Evolutionary conservation across 2,329 filamentous ascomycete species (phyloP).

Genomic region (Rutstroemia sp.): DNA sequence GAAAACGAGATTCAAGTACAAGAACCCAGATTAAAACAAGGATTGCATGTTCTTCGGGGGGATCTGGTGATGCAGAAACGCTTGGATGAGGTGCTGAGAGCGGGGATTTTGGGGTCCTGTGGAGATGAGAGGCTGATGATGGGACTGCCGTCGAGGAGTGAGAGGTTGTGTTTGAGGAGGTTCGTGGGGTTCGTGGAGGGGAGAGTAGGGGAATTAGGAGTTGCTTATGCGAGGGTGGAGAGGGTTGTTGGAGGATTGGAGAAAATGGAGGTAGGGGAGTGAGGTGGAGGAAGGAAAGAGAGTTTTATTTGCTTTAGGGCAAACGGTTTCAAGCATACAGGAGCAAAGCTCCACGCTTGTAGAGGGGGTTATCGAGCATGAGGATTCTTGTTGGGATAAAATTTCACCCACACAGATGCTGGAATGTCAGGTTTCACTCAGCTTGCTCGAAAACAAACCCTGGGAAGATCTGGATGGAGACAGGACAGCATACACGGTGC

Average conservation of each 20-base stretch:
- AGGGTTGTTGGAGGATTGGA: constrained; percentile 1
- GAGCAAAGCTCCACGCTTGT: too few relatives aligned
- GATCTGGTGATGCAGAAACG: constrained; percentile 6
- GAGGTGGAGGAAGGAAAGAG: neutral
- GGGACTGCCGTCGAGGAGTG: constrained; percentile 3
- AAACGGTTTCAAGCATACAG: neutral
- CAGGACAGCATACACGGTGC: too few relatives aligned
- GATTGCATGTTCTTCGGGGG: neutral
- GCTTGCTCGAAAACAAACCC: too few relatives aligned
- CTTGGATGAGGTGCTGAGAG: constrained; percentile 4
- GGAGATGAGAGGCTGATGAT: constrained; percentile 7
- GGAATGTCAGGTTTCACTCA: too few relatives aligned
- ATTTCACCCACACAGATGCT: too few relatives aligned
- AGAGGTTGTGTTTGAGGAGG: constrained; percentile 5
- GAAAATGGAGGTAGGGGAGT: neutral
- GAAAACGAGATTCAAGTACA: neutral
- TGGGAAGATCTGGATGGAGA: too few relatives aligned
- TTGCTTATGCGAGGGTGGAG: constrained; percentile 2
- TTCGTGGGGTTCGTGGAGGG: constrained; percentile 7
- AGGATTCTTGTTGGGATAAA: too few relatives aligned
- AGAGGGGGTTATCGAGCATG: too few relatives aligned
- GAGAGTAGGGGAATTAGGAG: constrained; percentile 1
- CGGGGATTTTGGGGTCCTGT: constrained; percentile 2
- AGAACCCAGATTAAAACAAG: neutral
- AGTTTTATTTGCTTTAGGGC: neutral